phyloP scores from a whole-genome alignment of 129 eudicot species.

The Saposhnikovia divaricata region DNA sequence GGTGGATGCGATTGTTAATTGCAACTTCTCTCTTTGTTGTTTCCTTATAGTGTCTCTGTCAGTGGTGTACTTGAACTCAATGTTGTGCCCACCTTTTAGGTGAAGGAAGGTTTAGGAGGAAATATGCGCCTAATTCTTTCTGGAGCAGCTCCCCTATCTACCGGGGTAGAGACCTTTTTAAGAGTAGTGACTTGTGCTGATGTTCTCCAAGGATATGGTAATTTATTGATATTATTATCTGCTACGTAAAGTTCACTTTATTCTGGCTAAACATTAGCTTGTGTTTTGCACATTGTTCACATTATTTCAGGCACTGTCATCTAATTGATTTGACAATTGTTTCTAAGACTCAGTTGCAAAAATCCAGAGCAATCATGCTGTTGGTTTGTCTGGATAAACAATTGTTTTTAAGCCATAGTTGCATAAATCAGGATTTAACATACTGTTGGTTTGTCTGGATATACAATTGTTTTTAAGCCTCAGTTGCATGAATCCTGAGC shows the following conservation, averaged over 20 bases:
- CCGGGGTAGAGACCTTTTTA: constrained; percentile 76
- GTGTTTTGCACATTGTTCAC: background rate
- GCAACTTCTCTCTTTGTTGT: background rate
- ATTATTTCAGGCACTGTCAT: background rate
- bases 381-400: too few relatives aligned
- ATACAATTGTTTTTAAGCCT: too few relatives aligned
- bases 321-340: background rate
- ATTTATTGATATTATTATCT: background rate
- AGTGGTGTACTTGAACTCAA: background rate
- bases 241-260: background rate
- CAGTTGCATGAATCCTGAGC: too few relatives aligned
- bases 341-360: background rate
- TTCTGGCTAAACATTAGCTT: constrained; percentile 2
- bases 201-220: constrained; percentile 98
- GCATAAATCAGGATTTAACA: too few relatives aligned
- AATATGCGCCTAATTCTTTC: constrained; percentile 73
- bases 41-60: background rate
- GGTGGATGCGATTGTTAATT: constrained; percentile 30
- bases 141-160: constrained; percentile 93
- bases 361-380: too few relatives aligned
- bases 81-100: constrained; percentile 23
- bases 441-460: too few relatives aligned
- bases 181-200: constrained; percentile 90
- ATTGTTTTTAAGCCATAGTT: too few relatives aligned
- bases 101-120: constrained; percentile 95